Evolutionary conservation across 306 rosid genomes (phyloP).

Genomic region (Pterocarpus macrocarpus): DNA sequence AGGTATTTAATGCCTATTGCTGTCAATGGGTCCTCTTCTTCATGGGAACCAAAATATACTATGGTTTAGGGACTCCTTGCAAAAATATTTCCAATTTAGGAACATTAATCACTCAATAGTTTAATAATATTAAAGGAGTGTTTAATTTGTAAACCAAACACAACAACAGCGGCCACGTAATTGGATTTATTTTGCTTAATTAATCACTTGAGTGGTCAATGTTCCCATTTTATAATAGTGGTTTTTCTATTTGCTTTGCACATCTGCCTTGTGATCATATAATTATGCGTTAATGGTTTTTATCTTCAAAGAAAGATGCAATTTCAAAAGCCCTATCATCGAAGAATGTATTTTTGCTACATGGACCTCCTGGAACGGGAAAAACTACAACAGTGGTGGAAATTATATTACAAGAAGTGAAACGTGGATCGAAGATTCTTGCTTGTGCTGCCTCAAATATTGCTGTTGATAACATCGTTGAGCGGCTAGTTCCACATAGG

Average conservation of each 20-base stretch:
- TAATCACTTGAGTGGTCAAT: background rate
- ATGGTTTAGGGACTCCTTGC: background rate
- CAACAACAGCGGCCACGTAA: background rate
- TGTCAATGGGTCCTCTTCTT: conserved; percentile 17
- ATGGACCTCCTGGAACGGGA: conserved; percentile 99
- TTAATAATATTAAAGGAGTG: conserved; percentile 23
- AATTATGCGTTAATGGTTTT: conserved; percentile 44
- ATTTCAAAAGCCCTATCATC: conserved; percentile 90
- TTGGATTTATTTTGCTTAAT: conserved; percentile 30
- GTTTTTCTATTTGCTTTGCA: conserved; percentile 37
- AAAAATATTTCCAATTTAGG: background rate
- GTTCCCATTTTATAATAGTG: background rate
- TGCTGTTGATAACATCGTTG: conserved; percentile 99
- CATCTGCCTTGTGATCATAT: conserved; percentile 39
- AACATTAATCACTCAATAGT: background rate
- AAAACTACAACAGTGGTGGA: conserved; percentile 98
- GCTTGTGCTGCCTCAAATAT: conserved; percentile 99
- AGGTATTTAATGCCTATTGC: background rate
- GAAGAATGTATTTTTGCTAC: conserved; percentile 87
- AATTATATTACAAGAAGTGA: conserved; percentile 94
- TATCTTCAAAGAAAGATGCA: conserved; percentile 76
- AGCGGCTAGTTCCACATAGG: conserved; percentile 90
- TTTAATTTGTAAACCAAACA: background rate
- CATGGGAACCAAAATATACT: background rate
- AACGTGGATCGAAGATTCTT: conserved; percentile 94